These are phyloP conservation scores for Singerocomus inundabilis DNA, from an alignment of 1,284 basidiomycete species.

Conservation along the genomic window DNA sequence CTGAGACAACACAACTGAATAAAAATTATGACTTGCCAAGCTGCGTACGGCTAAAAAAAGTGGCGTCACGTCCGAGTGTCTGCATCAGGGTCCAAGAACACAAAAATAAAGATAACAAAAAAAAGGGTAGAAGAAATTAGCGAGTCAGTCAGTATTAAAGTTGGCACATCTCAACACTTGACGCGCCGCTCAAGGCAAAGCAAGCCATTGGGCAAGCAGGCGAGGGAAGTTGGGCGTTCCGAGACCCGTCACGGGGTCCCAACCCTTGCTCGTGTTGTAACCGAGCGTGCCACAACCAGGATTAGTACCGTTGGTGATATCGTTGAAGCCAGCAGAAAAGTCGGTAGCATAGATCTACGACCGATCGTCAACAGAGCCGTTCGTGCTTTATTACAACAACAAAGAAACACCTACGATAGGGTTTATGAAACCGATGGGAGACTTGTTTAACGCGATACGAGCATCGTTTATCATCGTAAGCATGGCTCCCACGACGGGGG, in stretches of 20 bases:
- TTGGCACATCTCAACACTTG: neutral
- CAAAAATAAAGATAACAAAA: too few relatives aligned
- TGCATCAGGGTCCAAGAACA: neutral
- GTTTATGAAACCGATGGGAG: slow-evolving; percentile 42
- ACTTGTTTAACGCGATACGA: slow-evolving; percentile 37
- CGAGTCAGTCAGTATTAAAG: too few relatives aligned
- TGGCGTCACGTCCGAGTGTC: too few relatives aligned
- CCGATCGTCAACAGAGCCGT: neutral
- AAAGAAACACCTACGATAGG: slow-evolving; percentile 26
- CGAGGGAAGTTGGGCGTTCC: slow-evolving; percentile 35
- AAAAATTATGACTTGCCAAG: too few relatives aligned
- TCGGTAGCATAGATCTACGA: slow-evolving; percentile 27
- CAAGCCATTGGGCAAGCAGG: slow-evolving; percentile 24
- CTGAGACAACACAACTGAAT: too few relatives aligned
- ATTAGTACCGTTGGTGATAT: slow-evolving; percentile 46
- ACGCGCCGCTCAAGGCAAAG: slow-evolving; percentile 16
- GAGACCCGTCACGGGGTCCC: slow-evolving; percentile 42
- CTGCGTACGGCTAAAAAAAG: too few relatives aligned
- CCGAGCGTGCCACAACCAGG: slow-evolving; percentile 41
- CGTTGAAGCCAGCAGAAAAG: slow-evolving; percentile 36
- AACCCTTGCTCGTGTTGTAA: slow-evolving; percentile 36
- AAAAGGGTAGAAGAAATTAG: too few relatives aligned
- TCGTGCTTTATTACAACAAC: neutral
- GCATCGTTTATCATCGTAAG: slow-evolving; percentile 51
- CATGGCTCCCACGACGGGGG: slow-evolving; percentile 45